Evolutionary conservation across 768 basidiomycete genomes (phyloP).

Genomic region (Ephemerocybe angulata): DNA sequence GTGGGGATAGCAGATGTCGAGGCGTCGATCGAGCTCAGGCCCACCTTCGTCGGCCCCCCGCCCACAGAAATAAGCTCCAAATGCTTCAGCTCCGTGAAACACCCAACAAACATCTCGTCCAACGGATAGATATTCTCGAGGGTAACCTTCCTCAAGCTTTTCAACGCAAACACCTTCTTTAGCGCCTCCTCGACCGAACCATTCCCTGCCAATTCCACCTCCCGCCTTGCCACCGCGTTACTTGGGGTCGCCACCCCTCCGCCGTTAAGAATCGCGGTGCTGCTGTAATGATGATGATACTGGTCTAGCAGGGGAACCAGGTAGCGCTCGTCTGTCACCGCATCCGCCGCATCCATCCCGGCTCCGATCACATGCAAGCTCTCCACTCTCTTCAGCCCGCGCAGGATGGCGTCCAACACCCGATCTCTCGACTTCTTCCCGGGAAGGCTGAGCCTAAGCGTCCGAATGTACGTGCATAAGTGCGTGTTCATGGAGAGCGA

Average conservation of each 20-base stretch:
- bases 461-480: slow-evolving; percentile 2
- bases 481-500: not conserved
- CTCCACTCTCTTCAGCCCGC: not conserved
- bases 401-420: not conserved
- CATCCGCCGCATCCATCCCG: not conserved
- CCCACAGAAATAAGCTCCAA: slow-evolving; percentile 6
- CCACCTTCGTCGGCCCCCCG: not conserved
- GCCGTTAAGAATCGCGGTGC: too few species aligned
- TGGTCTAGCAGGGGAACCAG: too few species aligned
- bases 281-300: too few species aligned
- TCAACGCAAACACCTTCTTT: not conserved
- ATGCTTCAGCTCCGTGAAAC: slow-evolving; percentile 1
- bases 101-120: not conserved
- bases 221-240: too few species aligned
- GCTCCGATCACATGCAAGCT: slow-evolving; percentile 6
- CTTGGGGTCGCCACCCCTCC: too few species aligned
- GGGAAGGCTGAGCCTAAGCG: not conserved
- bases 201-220: not conserved
- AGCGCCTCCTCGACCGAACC: slow-evolving; percentile 1
- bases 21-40: too few species aligned
- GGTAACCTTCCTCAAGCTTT: slow-evolving; percentile 5
- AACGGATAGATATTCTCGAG: slow-evolving; percentile 7
- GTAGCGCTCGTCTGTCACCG: too few species aligned
- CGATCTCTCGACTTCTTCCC: not conserved
- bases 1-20: too few species aligned